Conservation (phyloP, 2,329 filamentous ascomycete genomes). For the Colletotrichum plurivorum region DNA sequence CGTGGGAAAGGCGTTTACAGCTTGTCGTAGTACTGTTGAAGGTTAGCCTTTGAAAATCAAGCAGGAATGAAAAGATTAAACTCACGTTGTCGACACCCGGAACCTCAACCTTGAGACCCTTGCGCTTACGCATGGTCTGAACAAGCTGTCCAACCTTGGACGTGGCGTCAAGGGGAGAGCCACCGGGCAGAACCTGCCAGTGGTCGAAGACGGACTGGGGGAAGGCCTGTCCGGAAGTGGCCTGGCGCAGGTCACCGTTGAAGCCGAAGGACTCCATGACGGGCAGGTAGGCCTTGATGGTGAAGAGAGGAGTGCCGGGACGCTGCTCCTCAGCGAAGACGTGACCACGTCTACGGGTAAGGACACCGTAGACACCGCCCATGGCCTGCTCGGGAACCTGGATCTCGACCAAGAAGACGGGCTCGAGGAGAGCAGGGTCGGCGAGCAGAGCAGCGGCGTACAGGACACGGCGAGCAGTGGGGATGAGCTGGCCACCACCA, state of each 20-base stretch:
- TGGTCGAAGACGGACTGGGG: constrained; percentile 99
- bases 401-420: constrained; percentile 99
- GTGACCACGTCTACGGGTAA: constrained; percentile 98
- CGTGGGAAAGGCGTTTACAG: constrained; percentile 76
- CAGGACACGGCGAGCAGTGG: constrained; percentile 96
- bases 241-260: constrained; percentile 94
- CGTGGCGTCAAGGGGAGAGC: constrained; percentile 87
- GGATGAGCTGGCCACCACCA: constrained; percentile 99
- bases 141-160: constrained; percentile 89
- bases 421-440: constrained; percentile 92
- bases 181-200: constrained; percentile 96
- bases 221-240: constrained; percentile 98
- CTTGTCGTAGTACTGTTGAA: constrained; percentile 94
- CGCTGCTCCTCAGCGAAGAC: constrained; percentile 99
- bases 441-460: constrained; percentile 94
- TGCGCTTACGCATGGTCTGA: constrained; percentile 94
- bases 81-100: constrained; percentile 96
- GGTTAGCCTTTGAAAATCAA: constrained; percentile 45
- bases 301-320: constrained; percentile 98
- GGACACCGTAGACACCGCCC: constrained; percentile 99
- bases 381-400: constrained; percentile 98
- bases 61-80: constrained; percentile 47
- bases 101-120: constrained; percentile 98
- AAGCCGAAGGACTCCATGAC: constrained; percentile 99
- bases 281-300: constrained; percentile 96